Evolutionary conservation across 2,329 filamentous ascomycete genomes (phyloP).

Genomic region (Fusarium subglutinans): DNA sequence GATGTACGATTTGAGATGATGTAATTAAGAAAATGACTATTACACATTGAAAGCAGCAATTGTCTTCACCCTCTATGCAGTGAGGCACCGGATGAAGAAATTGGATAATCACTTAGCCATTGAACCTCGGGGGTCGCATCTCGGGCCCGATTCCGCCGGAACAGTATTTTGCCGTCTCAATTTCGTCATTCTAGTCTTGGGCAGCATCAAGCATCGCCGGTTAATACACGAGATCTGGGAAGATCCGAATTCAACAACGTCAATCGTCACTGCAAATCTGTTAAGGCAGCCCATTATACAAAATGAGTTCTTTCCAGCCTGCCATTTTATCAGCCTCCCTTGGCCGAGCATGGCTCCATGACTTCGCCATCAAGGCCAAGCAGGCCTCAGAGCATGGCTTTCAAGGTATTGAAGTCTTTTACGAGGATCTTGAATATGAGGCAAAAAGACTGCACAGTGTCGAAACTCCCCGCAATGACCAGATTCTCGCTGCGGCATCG

Average conservation of each 20-base stretch:
- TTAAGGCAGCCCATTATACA: too few species aligned
- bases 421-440: constrained; percentile 10
- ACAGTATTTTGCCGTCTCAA: constrained; percentile 1
- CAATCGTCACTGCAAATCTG: too few species aligned
- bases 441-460: not conserved
- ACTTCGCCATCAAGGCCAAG: not conserved
- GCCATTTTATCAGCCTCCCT: constrained; percentile 6
- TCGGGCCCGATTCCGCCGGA: not conserved
- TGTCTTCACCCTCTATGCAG: too few species aligned
- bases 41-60: too few species aligned
- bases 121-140: not conserved
- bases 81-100: accelerated
- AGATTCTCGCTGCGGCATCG: not conserved
- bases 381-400: constrained; percentile 1
- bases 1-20: too few species aligned
- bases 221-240: too few species aligned
- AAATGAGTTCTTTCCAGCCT: not conserved
- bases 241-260: too few species aligned
- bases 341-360: constrained; percentile 11
- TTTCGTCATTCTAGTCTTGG: not conserved
- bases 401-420: constrained; percentile 11
- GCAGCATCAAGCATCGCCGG: too few species aligned
- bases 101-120: not conserved
- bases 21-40: too few species aligned
- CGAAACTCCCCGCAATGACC: not conserved